These are phyloP conservation scores for Mucor ambiguus DNA, from an alignment of 371 early-diverging fungal species.

Conservation along the genomic window DNA sequence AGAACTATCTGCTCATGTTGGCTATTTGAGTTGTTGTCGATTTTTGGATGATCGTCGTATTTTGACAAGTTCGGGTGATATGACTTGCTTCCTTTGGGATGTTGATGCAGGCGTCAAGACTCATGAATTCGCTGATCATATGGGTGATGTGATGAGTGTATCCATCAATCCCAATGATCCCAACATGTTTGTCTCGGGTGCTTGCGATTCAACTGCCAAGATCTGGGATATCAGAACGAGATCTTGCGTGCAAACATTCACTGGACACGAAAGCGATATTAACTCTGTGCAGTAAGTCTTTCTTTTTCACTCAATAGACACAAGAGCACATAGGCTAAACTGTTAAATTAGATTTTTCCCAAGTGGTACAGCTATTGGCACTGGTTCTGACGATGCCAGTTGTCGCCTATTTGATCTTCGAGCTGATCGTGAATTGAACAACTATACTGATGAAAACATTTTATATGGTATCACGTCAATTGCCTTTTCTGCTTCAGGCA, in stretches of 20 bases:
- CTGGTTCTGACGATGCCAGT: constrained; percentile 97
- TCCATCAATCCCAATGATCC: constrained; percentile 75
- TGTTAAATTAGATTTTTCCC: constrained; percentile 81
- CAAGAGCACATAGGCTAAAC: neutral
- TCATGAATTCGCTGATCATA: constrained; percentile 93
- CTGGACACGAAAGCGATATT: constrained; percentile 97
- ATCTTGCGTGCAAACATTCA: constrained; percentile 95
- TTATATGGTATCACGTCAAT: constrained; percentile 96
- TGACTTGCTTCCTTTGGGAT: constrained; percentile 98
- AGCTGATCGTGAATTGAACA: constrained; percentile 95
- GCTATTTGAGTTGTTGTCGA: constrained; percentile 96
- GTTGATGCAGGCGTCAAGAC: constrained; percentile 95
- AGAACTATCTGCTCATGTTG: constrained; percentile 93
- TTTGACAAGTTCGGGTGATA: constrained; percentile 93
- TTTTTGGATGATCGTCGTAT: constrained; percentile 95
- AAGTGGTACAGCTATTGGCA: constrained; percentile 94
- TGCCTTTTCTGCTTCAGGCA: constrained; percentile 93
- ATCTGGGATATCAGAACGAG: constrained; percentile 97
- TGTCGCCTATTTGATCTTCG: constrained; percentile 96
- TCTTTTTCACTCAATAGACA: neutral
- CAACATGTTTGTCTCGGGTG: constrained; percentile 95
- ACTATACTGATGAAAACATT: constrained; percentile 94
- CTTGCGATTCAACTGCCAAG: constrained; percentile 97
- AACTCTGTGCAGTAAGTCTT: constrained; percentile 84
- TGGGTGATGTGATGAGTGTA: constrained; percentile 94